These are phyloP conservation scores for Didymella exigua DNA, from an alignment of 2,329 filamentous ascomycete genomes.

Conservation along the genomic window DNA sequence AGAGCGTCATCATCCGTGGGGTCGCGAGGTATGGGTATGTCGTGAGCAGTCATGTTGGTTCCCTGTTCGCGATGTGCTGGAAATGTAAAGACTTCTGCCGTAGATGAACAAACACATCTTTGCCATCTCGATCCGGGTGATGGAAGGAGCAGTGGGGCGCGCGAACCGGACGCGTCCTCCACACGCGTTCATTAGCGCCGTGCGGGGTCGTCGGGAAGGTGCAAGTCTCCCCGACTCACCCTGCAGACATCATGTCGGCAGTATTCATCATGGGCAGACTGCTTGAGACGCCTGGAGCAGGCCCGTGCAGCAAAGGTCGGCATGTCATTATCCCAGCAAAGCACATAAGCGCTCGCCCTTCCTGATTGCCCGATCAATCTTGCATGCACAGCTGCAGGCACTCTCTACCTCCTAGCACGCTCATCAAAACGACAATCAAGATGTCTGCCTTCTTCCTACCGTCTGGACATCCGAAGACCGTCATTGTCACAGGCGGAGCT, in stretches of 20 bases:
- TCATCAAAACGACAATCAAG: not conserved
- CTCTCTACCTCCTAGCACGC: not conserved
- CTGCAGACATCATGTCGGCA: not conserved
- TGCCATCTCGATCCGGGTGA: not conserved
- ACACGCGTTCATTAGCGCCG: not conserved
- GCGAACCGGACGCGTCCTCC: not conserved
- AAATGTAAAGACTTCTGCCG: not conserved
- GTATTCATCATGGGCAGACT: not conserved
- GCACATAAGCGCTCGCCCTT: not conserved
- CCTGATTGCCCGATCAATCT: not conserved
- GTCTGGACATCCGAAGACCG: conserved; percentile 40
- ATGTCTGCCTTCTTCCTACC: conserved; percentile 11
- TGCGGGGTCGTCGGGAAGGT: conserved; percentile 20
- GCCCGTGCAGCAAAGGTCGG: not conserved
- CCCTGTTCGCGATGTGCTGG: not conserved
- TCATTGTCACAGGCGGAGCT: conserved; percentile 51
- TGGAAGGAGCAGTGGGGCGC: not conserved
- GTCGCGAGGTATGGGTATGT: conserved; percentile 26
- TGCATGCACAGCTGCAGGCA: not conserved
- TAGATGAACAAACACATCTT: not conserved
- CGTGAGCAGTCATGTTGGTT: not conserved
- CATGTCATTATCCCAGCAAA: not conserved
- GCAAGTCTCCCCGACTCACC: conserved; percentile 14
- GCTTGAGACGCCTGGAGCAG: not conserved
- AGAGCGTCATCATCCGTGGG: conserved; percentile 49